Evolutionary conservation across 2,329 filamentous ascomycete genomes (phyloP), one percentile per base, ranked within the genome.

Genomic region (Stachybotrys chartarum): DNA sequence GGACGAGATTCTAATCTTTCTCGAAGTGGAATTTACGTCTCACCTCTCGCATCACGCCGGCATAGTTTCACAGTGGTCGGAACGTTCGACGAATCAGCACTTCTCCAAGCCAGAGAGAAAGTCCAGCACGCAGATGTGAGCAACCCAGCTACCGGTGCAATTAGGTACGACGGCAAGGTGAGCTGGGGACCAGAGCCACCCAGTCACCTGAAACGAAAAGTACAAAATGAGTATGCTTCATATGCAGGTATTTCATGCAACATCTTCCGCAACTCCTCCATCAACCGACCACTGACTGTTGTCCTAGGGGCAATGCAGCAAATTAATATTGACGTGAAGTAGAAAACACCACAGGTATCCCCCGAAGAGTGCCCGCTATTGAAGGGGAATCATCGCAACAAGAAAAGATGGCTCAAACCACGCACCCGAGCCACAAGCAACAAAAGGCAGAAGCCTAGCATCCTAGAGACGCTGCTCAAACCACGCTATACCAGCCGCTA

Each of bases 321-420:
- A 47, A 47, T 47, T 47, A 47, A 12, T 47, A 44, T n/a, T 8
- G 35, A 42, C 35, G 8, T 42, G 8, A 24, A 47, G 45, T 17
- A 47, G 7, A n/a, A 24, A 47, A 47, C 16, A 47, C 45, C 45
- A 8, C n/a, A 47, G 31, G n/a, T 32, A 52, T 39, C 50, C 50
- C 14, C 35, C 12, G 18, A 32, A 32, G 18, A 17, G 17, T 52
- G 57, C 55, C 54, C 35, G 48, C 59, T 42, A 42, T 42, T 39
- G 56, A 60, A 58, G 60, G 59, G 59, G 61, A 62, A 62, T 62
- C 58, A 60, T 59, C 42, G 56, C 54, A 57, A 50, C 52, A 51
- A 50, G 24, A 24, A 51, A 17, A 51, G 54, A 52, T 54, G 54
- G 47, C 51, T 42, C 39, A 49, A 24, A 42, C 30, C 24, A 30